phyloP scores from a whole-genome alignment of 768 basidiomycete genomes.

The Leucosporidium creatinivorum region DNA sequence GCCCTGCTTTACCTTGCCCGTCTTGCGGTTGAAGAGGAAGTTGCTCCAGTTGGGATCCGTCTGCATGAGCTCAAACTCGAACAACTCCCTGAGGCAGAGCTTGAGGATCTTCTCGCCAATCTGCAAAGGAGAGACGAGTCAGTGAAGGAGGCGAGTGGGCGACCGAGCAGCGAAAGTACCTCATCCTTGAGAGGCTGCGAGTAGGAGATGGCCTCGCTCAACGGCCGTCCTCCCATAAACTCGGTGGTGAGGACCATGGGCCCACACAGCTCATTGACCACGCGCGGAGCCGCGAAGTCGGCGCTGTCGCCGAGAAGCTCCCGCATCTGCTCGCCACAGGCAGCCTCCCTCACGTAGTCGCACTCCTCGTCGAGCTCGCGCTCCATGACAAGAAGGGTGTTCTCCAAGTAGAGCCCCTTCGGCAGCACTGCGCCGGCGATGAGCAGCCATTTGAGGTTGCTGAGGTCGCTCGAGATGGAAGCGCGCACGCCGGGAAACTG shows the following conservation, averaged over 20 bases:
- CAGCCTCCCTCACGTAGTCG: conserved; percentile 76
- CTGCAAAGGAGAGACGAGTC: conserved; percentile 45
- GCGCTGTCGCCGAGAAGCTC: conserved; percentile 48
- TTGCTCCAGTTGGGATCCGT: conserved; percentile 99
- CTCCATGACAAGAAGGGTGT: conserved; percentile 80
- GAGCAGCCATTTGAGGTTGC: conserved; percentile 74
- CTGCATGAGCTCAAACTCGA: conserved; percentile 88
- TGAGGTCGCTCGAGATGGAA: conserved; percentile 79
- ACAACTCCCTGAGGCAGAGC: conserved; percentile 81
- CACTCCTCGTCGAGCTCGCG: conserved; percentile 88
- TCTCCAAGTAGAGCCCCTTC: conserved; percentile 79
- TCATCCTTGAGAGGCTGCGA: conserved; percentile 60
- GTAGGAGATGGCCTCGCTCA: conserved; percentile 52
- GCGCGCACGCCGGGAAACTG: conserved; percentile 89
- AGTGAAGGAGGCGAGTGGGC: neutral
- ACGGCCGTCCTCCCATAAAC: conserved; percentile 65
- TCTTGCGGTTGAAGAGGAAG: conserved; percentile 74
- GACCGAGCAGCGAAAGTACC: conserved; percentile 45
- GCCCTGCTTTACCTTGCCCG: conserved; percentile 51
- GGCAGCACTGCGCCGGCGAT: conserved; percentile 75
- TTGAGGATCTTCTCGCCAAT: conserved; percentile 75
- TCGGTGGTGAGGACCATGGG: conserved; percentile 84
- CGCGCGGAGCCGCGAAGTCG: conserved; percentile 71
- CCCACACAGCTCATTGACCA: conserved; percentile 72
- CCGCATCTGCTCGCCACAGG: conserved; percentile 56